A percentile compares a stretch with the other conserved stretches of the same genome.
Evolutionary conservation across 1,284 basidiomycete species (phyloP).

Genomic region (Neolentinus lepideus): DNA sequence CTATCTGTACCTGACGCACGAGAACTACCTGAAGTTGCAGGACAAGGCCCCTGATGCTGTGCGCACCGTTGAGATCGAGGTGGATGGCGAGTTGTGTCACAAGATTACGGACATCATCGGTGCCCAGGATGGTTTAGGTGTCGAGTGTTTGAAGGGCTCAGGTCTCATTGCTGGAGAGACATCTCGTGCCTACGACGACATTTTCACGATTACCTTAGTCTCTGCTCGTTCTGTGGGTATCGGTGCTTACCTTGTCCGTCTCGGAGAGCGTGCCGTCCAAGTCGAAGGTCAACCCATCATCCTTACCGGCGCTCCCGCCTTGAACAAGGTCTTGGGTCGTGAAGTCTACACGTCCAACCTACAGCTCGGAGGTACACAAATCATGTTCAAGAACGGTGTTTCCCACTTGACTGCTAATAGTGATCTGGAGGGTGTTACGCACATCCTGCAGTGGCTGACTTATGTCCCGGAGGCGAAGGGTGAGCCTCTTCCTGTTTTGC

Average conservation of each 20-base stretch:
- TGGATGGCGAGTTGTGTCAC: constrained; percentile 81
- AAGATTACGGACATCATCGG: constrained; percentile 97
- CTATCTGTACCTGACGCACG: constrained; percentile 92
- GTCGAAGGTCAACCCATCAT: constrained; percentile 99
- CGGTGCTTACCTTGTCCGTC: constrained; percentile 96
- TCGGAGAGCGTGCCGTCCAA: constrained; percentile 97
- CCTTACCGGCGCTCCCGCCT: constrained; percentile 92
- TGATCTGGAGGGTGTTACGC: constrained; percentile 90
- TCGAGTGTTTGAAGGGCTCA: constrained; percentile 93
- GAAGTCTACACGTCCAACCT: constrained; percentile 99
- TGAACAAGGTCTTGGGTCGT: constrained; percentile 98
- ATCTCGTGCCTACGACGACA: constrained; percentile 96
- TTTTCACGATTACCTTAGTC: constrained; percentile 99
- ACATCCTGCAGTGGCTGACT: constrained; percentile 93
- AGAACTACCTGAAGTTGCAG: constrained; percentile 79
- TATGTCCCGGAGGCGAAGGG: constrained; percentile 85
- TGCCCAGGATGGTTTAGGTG: constrained; percentile 94
- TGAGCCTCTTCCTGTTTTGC: constrained; percentile 70
- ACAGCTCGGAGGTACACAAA: constrained; percentile 97
- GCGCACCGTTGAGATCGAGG: constrained; percentile 80
- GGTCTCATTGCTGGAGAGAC: constrained; percentile 99
- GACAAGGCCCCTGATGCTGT: constrained; percentile 77
- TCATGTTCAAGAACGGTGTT: constrained; percentile 99
- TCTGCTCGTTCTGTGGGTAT: constrained; percentile 99
- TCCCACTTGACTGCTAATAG: constrained; percentile 94